Evolutionary conservation across 2,329 filamentous ascomycete species (phyloP), one percentile per base, ranked within the genome.

Genomic region (Corinectria fuckeliana): DNA sequence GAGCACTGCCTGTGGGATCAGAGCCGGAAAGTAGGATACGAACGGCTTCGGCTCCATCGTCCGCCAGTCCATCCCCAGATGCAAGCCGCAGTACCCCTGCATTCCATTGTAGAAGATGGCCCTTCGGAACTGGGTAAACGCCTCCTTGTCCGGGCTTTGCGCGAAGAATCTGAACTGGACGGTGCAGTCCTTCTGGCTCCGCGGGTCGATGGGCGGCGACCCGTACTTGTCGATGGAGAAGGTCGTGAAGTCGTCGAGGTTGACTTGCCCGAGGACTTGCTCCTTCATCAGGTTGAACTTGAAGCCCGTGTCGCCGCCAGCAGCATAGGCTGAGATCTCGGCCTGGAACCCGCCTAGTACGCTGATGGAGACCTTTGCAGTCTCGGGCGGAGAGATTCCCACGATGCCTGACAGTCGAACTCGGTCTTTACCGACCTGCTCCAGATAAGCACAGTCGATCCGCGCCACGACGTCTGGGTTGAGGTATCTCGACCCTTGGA

Each of bases 111-210:
- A 69, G 34, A 71, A 72, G 21, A 73, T 62, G 0, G 62, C 63
- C 13, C 56, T 56, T 10, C 45, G 48, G 34, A 72, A 69, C 10
- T 66, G 58, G 8, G 49, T 50, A 9, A 72, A 67, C 1, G 64
- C 58, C 10, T 69, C 65, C 21, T 53, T 64, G 18, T 52, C 58
- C 10, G 32, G 58, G 8, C 75, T 73, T 60, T 77, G 74, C 2
- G 75, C 71, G 28, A 80, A 80, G n/a, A 80, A 69, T 1, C 79
- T 74, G 10, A 80, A 69, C 49, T 77, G 76, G 1, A 76, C 77
- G 0, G 78, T 81, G 53, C 76, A 77, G 4, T 71, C 63, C 8
- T 69, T 68, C 56, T 81, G 78, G 0, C 69, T 74, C 0, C 49
- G 50, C 0, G 72, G 69, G 41, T 75, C 54, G 10, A 48, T 21